These are phyloP conservation scores for Scytalidium lignicola DNA, from an alignment of 2,329 filamentous ascomycete genomes.

Conservation along the genomic window DNA sequence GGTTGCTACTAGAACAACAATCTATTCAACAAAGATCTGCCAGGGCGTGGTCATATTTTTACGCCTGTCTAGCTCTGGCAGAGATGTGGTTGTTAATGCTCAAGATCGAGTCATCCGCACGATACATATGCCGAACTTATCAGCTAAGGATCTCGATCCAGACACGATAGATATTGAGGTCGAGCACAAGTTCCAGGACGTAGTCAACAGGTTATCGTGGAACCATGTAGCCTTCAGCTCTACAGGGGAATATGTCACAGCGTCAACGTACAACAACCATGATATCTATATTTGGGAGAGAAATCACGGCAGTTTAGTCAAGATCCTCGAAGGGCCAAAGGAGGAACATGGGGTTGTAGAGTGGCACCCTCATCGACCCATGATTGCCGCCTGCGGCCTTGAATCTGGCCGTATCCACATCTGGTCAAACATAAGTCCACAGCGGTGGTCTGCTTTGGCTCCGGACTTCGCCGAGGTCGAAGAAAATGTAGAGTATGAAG, in stretches of 20 bases:
- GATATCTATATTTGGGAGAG: slow-evolving; percentile 99
- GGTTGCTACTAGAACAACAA: slow-evolving; percentile 70
- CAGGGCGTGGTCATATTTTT: slow-evolving; percentile 84
- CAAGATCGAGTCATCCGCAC: slow-evolving; percentile 94
- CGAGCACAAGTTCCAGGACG: slow-evolving; percentile 97
- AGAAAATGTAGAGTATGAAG: slow-evolving; percentile 95
- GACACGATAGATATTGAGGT: slow-evolving; percentile 85
- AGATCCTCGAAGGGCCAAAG: slow-evolving; percentile 93
- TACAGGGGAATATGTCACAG: slow-evolving; percentile 91
- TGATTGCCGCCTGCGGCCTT: slow-evolving; percentile 86
- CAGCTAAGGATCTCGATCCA: slow-evolving; percentile 64
- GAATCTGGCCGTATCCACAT: slow-evolving; percentile 93
- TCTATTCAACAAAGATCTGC: slow-evolving; percentile 86
- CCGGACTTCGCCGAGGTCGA: slow-evolving; percentile 97
- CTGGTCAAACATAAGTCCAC: slow-evolving; percentile 92
- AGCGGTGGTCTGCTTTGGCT: slow-evolving; percentile 94
- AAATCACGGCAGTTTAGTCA: slow-evolving; percentile 85
- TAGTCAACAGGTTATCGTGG: slow-evolving; percentile 92
- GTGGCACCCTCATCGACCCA: slow-evolving; percentile 86
- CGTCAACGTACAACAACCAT: slow-evolving; percentile 96
- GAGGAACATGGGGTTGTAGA: slow-evolving; percentile 96
- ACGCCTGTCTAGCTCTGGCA: slow-evolving; percentile 76
- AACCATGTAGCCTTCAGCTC: slow-evolving; percentile 95
- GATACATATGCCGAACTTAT: slow-evolving; percentile 77
- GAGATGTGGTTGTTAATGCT: slow-evolving; percentile 85